Percentiles rank a stretch among this genome's conserved stretches.
Conservation (phyloP, 257 asterid species). For the Scutellaria galericulata region DNA sequence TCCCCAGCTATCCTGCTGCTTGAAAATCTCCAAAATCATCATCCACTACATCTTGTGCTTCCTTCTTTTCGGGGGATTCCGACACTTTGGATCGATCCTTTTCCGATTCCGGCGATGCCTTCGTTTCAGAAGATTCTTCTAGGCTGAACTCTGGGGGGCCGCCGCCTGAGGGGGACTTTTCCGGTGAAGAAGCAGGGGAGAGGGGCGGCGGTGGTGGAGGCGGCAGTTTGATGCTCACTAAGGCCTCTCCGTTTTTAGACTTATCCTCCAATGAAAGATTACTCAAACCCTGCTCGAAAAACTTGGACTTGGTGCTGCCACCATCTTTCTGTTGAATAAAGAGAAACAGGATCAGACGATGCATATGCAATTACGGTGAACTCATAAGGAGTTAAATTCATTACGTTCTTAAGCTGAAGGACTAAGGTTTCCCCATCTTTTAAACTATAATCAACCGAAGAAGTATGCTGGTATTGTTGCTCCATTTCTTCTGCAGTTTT, state of each 20-base stretch:
- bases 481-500: slow-evolving; percentile 99
- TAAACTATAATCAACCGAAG: slow-evolving; percentile 88
- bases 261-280: slow-evolving; percentile 74
- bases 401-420: slow-evolving; percentile 85
- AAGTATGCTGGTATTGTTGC: slow-evolving; percentile 77
- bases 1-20: slow-evolving; percentile 66
- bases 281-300: slow-evolving; percentile 82
- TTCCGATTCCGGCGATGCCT: slow-evolving; percentile 35
- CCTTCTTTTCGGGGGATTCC: slow-evolving; percentile 41
- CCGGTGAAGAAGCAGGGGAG: slow-evolving; percentile 60
- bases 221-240: slow-evolving; percentile 63
- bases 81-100: slow-evolving; percentile 43
- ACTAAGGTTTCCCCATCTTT: slow-evolving; percentile 96
- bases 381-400: slow-evolving; percentile 14
- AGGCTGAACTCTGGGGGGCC: slow-evolving; percentile 47
- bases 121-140: slow-evolving; percentile 40
- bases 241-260: slow-evolving; percentile 47
- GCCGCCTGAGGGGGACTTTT: slow-evolving; percentile 45
- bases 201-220: slow-evolving; percentile 73
- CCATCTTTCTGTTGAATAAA: slow-evolving; percentile 58
- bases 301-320: slow-evolving; percentile 66
- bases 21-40: slow-evolving; percentile 99
- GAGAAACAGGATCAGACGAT: slow-evolving; percentile 15
- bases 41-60: slow-evolving; percentile 53
- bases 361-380: slow-evolving; percentile 14